Evolutionary conservation across 306 rosid species (phyloP).

Genomic region (Sicyos baderoa): DNA sequence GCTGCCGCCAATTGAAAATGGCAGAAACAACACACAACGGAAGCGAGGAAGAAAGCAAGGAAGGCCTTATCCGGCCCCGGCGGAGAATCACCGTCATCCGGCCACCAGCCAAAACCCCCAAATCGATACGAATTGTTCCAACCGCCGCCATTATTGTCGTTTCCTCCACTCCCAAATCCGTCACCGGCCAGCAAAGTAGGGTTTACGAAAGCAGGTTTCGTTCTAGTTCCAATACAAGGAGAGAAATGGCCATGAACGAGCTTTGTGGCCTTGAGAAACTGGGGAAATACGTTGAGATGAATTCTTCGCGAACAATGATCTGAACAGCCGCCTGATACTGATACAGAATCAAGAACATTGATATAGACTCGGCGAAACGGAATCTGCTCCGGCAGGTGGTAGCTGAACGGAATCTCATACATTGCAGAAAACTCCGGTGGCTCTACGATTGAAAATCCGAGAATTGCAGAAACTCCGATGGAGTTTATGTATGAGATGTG

Average conservation of each 20-base stretch:
- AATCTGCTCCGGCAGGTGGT: slow-evolving; percentile 4
- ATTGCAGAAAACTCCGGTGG: not conserved
- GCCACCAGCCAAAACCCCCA: slow-evolving; percentile 32
- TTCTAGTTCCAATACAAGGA: not conserved
- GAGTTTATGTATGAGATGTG: not conserved
- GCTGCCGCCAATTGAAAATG: slow-evolving; percentile 49
- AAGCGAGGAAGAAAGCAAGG: slow-evolving; percentile 32
- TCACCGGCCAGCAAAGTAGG: slow-evolving; percentile 14
- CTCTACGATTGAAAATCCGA: not conserved
- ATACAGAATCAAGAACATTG: not conserved
- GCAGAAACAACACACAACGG: slow-evolving; percentile 37
- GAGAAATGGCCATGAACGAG: not conserved
- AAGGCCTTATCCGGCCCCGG: slow-evolving; percentile 24
- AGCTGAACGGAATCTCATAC: not conserved
- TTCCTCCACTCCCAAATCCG: slow-evolving; percentile 20
- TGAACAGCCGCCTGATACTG: not conserved
- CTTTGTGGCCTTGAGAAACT: not conserved
- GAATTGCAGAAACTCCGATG: not conserved
- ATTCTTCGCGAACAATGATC: not conserved
- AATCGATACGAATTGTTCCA: slow-evolving; percentile 40
- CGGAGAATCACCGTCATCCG: slow-evolving; percentile 5
- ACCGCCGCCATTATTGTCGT: slow-evolving; percentile 27
- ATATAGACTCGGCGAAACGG: not conserved
- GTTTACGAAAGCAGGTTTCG: slow-evolving; percentile 19
- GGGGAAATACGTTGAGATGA: not conserved